Conservation (phyloP, 306 rosid species). For the Fagus crenata region DNA sequence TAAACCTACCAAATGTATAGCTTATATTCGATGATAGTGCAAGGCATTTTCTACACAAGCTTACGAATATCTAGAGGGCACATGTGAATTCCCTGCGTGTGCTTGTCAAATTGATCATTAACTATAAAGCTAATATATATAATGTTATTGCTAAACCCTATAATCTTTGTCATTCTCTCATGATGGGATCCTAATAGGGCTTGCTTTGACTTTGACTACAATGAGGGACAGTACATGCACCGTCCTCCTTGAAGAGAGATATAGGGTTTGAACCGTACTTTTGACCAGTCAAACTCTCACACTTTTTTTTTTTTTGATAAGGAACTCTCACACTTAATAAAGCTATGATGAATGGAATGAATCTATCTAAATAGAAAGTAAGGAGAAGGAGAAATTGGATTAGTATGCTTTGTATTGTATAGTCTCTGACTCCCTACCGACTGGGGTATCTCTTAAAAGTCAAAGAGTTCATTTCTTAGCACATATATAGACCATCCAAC, state of each 20-base stretch:
- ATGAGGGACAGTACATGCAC: not conserved
- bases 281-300: slow-evolving; percentile 2
- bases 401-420: no score
- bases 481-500: no score
- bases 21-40: not conserved
- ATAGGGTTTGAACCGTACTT: not conserved
- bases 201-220: slow-evolving; percentile 9
- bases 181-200: not conserved
- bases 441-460: no score
- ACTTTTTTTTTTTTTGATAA: no score
- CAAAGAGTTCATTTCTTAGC: no score
- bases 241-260: not conserved
- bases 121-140: not conserved
- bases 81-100: not conserved
- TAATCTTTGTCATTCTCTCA: slow-evolving; percentile 16
- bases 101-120: not conserved
- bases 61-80: not conserved
- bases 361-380: no score
- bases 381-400: no score
- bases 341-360: no score
- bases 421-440: no score
- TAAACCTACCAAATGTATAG: not conserved
- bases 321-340: no score
- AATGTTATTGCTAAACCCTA: not conserved
- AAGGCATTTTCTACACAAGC: not conserved